Conservation (phyloP, 1,139 yeast genomes). For the Lodderomyces oxycetoniae region DNA sequence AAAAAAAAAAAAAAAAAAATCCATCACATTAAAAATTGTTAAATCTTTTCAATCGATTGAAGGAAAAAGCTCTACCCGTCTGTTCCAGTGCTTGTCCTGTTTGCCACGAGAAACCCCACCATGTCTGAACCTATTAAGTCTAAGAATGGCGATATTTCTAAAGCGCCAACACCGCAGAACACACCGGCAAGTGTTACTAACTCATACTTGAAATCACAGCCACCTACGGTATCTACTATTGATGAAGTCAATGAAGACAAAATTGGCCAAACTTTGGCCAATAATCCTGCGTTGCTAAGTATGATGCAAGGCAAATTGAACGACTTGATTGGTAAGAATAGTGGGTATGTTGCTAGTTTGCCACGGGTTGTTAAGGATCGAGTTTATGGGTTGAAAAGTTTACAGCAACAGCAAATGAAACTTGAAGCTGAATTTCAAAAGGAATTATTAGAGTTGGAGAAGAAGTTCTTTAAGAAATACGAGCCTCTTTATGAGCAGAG, state of each 20-base stretch:
- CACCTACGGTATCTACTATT: constrained; percentile 76
- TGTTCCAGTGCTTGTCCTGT: neutral
- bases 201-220: constrained; percentile 65
- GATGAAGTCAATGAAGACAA: constrained; percentile 45
- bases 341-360: constrained; percentile 78
- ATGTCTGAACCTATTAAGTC: constrained; percentile 71
- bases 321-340: constrained; percentile 75
- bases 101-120: constrained; percentile 1
- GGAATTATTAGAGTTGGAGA: constrained; percentile 83
- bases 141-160: constrained; percentile 71
- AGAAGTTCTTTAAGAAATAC: constrained; percentile 68
- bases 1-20: constrained; percentile 3
- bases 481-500: constrained; percentile 76
- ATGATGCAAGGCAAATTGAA: constrained; percentile 92
- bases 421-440: constrained; percentile 89
- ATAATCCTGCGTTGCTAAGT: constrained; percentile 72
- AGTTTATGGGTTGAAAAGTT: constrained; percentile 76
- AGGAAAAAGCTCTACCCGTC: neutral
- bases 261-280: constrained; percentile 48
- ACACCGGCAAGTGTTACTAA: constrained; percentile 89
- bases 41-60: neutral
- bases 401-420: constrained; percentile 76
- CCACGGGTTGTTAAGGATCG: constrained; percentile 75
- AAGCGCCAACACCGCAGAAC: constrained; percentile 98
- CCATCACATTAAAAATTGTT: neutral